Evolutionary conservation across 768 basidiomycete genomes (phyloP).

Genomic region (Mycena amicta): DNA sequence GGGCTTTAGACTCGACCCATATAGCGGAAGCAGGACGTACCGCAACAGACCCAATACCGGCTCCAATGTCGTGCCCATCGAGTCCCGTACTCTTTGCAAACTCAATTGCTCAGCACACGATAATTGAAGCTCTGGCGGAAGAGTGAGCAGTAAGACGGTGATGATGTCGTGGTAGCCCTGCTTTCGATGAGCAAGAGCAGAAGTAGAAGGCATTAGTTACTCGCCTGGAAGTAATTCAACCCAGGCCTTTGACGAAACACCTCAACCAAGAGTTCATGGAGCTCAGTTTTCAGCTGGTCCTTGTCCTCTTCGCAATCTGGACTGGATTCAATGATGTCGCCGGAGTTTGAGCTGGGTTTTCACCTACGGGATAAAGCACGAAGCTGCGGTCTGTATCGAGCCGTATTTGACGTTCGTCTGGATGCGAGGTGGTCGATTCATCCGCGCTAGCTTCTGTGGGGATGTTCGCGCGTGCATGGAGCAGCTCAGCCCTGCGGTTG

Average conservation of each 20-base stretch:
- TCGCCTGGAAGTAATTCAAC: conserved; percentile 83
- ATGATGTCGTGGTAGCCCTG: conserved; percentile 94
- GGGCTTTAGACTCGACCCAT: background rate
- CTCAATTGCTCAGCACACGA: conserved; percentile 72
- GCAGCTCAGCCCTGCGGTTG: conserved; percentile 25
- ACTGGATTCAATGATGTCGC: conserved; percentile 1
- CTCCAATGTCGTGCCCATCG: conserved; percentile 85
- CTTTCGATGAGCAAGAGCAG: background rate
- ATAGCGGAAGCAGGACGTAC: conserved; percentile 34
- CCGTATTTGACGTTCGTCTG: conserved; percentile 84
- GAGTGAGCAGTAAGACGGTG: conserved; percentile 77
- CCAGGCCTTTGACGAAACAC: conserved; percentile 73
- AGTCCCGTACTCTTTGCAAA: conserved; percentile 78
- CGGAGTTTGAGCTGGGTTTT: conserved; percentile 26
- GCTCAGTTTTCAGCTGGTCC: conserved; percentile 61
- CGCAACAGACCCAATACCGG: conserved; percentile 82
- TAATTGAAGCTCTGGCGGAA: conserved; percentile 61
- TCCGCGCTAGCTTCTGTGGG: conserved; percentile 3
- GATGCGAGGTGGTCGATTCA: conserved; percentile 41
- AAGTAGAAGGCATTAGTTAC: background rate
- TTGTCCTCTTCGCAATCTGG: conserved; percentile 36
- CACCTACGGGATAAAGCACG: conserved; percentile 90
- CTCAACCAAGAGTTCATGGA: conserved; percentile 73
- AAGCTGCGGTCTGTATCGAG: conserved; percentile 94
- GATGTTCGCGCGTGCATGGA: conserved; percentile 34